Percentiles rank a stretch among this genome's conserved stretches.
These are phyloP conservation scores for Salix koriyanagi DNA, from an alignment of 345 rosid species.

Conservation along the genomic window DNA sequence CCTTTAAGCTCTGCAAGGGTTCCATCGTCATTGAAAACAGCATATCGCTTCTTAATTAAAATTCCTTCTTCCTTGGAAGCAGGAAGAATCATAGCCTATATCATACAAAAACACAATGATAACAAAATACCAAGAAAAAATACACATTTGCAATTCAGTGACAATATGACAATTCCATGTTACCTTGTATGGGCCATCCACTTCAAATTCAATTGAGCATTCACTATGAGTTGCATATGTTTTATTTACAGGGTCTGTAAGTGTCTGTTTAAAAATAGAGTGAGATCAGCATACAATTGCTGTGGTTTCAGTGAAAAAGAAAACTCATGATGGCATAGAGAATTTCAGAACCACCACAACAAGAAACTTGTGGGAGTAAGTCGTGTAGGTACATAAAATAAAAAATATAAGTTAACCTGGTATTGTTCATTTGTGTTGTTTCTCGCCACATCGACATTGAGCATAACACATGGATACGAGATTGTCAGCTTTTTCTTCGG, in stretches of 20 bases:
- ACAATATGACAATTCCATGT: not conserved
- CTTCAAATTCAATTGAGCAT: constrained; percentile 99
- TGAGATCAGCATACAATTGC: constrained; percentile 15
- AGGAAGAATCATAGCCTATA: constrained; percentile 96
- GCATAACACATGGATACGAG: constrained; percentile 98
- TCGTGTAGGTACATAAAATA: not conserved
- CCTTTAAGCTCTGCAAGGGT: constrained; percentile 98
- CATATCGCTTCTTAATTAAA: constrained; percentile 92
- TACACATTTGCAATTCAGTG: constrained; percentile 1
- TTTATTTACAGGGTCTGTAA: constrained; percentile 67
- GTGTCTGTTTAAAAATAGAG: constrained; percentile 53
- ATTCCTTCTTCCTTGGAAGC: constrained; percentile 99
- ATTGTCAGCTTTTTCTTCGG: constrained; percentile 74
- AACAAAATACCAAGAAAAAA: constrained; percentile 17
- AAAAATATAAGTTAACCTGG: constrained; percentile 49
- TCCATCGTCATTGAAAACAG: constrained; percentile 97
- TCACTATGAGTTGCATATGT: constrained; percentile 76
- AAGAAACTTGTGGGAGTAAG: constrained; percentile 10
- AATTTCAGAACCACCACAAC: constrained; percentile 10
- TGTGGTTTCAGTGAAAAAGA: not conserved
- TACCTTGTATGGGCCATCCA: constrained; percentile 99
- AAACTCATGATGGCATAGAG: not conserved
- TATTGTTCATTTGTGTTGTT: constrained; percentile 95
- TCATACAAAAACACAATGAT: constrained; percentile 10
- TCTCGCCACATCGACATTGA: constrained; percentile 85